A percentile compares a stretch with the other conserved stretches of the same genome.
Conservation (phyloP, 495 filamentous ascomycete species). For the Xylaria castorea region DNA sequence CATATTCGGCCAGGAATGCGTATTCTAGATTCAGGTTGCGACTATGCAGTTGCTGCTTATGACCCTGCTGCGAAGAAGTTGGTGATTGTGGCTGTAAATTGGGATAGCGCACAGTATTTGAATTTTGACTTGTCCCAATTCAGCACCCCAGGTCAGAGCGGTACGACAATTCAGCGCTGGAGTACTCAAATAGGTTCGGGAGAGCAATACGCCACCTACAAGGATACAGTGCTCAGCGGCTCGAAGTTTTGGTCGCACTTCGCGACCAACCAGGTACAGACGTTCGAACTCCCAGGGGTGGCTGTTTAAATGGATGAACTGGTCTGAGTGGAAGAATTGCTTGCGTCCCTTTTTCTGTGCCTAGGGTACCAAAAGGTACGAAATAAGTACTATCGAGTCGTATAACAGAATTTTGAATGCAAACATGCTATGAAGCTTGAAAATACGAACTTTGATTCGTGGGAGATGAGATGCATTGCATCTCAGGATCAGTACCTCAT, state of each 20-base stretch:
- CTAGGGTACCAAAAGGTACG: neutral
- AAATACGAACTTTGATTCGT: neutral
- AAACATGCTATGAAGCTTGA: neutral
- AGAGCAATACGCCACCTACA: constrained; percentile 39
- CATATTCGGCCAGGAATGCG: constrained; percentile 46
- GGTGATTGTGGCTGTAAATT: constrained; percentile 48
- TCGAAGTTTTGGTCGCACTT: constrained; percentile 42
- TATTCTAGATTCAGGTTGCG: constrained; percentile 44
- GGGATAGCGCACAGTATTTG: constrained; percentile 43
- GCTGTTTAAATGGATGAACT: constrained; percentile 16
- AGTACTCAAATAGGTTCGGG: constrained; percentile 42
- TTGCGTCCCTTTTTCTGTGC: neutral
- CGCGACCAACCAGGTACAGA: constrained; percentile 39
- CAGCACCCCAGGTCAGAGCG: constrained; percentile 34
- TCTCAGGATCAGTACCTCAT: neutral
- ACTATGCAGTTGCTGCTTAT: constrained; percentile 46
- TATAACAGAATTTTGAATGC: neutral
- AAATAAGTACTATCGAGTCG: neutral
- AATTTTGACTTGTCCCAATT: constrained; percentile 47
- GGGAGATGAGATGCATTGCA: neutral
- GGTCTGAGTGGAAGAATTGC: neutral
- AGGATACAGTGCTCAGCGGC: constrained; percentile 17
- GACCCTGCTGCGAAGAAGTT: constrained; percentile 40
- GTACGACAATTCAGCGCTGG: constrained; percentile 44
- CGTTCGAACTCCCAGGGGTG: constrained; percentile 39